Evolutionary conservation across 768 basidiomycete species (phyloP), one percentile per base, ranked within the genome.

Genomic region (Hygrophoropsis aurantiaca): DNA sequence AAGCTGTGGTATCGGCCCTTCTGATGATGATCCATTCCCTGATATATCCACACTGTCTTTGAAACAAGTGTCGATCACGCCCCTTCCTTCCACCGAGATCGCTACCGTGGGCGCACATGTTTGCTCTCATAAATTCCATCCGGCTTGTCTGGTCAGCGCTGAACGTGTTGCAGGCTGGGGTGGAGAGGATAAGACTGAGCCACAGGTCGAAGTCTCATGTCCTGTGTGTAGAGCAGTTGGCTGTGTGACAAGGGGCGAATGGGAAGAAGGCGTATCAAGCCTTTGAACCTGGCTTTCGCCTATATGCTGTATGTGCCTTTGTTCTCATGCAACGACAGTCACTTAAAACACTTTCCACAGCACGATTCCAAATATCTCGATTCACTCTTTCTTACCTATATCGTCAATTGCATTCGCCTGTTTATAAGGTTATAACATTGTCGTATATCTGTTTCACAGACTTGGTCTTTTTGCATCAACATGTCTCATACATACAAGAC

Each of bases 1-100:
- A 23, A 81, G 80, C 50, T 91, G 89, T 62, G 86, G 85, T 2
- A 60, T 89, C 23, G 89, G 87, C 0, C 86, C 86, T 6, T 81
- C 79, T 11, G 86, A 88, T 47, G 86, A 87, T 13, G 84, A 87
- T 35, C 85, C 85, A 11, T 66, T 65, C 36, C 64, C 74, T 5
- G 61, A 59, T 41, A 42, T 62, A 15, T 56, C 59, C 0, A 62
- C 57, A 8, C 18, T 46, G 4, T 40, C 40, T 19, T 53, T 46
- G 35, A 60, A 57, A 42, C 60, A 59, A 40, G 49, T 61, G 8
- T 42, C 19, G 10, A 70, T 71, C 24, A 51, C 54, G 40, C 35
- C 57, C 3, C 35, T 42, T 5, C 44, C 59, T 40, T 50, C 65
- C 25, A 55, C 44, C 39, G 53, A 44, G 15, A 45, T 42, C 11